Evolutionary conservation across 2,329 filamentous ascomycete species (phyloP).

Genomic region (Purpureocillium lavendulum): DNA sequence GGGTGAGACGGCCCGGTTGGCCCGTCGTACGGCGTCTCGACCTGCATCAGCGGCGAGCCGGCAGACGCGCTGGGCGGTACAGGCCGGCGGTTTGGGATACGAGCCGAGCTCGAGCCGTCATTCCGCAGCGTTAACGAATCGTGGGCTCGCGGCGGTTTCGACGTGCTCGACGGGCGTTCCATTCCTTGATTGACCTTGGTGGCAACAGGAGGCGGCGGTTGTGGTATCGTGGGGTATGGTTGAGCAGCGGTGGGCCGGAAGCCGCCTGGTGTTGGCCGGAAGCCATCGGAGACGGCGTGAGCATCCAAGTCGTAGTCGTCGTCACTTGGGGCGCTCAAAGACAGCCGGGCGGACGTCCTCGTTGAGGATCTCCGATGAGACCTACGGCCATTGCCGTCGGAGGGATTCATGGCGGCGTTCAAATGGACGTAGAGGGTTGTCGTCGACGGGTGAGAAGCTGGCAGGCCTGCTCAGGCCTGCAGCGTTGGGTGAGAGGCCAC

Average conservation of each 20-base stretch:
- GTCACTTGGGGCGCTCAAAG: conserved; percentile 18
- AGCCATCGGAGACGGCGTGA: conserved; percentile 45
- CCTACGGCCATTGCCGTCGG: conserved; percentile 27
- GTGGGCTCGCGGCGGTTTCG: conserved; percentile 40
- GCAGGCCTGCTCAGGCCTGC: not conserved
- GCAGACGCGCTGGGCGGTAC: conserved; percentile 20
- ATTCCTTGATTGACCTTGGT: conserved; percentile 10
- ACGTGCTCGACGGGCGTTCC: conserved; percentile 44
- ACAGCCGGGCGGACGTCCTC: conserved; percentile 31
- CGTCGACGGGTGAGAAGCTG: not conserved
- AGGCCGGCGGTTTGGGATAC: conserved; percentile 2
- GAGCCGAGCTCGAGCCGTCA: conserved; percentile 31
- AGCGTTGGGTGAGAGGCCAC: not conserved
- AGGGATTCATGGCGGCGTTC: conserved; percentile 29
- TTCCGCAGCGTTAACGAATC: conserved; percentile 45
- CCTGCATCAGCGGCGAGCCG: conserved; percentile 27
- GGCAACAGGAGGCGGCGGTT: conserved; percentile 8
- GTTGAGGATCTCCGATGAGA: conserved; percentile 34
- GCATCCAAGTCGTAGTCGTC: conserved; percentile 42
- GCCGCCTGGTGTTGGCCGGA: too few relatives aligned
- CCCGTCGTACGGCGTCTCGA: conserved; percentile 60
- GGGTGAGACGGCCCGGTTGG: conserved; percentile 72
- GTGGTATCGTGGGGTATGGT: conserved; percentile 11
- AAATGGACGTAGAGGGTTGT: not conserved
- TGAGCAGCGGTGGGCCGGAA: conserved; percentile 3